These are phyloP conservation scores for Eucalyptus sideroxylon DNA, from an alignment of 345 rosid genomes.

Conservation along the genomic window DNA sequence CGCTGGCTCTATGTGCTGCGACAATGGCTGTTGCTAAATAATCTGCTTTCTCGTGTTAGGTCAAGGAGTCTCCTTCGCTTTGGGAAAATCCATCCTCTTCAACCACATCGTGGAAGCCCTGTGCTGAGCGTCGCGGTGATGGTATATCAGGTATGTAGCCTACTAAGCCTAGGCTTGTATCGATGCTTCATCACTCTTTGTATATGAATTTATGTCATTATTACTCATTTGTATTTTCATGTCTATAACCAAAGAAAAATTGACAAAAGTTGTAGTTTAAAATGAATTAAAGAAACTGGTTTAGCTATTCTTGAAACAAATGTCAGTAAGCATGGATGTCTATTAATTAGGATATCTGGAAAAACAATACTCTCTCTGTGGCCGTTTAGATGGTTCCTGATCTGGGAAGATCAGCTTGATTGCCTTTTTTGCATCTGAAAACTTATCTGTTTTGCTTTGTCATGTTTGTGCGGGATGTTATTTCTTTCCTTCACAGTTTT, in stretches of 20 bases:
- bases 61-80: conserved; percentile 85
- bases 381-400: neutral
- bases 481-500: neutral
- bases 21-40: neutral
- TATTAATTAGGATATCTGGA: neutral
- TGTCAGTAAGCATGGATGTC: neutral
- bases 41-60: conserved; percentile 21
- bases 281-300: neutral
- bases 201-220: neutral
- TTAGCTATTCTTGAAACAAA: neutral
- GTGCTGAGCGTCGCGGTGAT: conserved; percentile 82
- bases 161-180: neutral
- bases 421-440: neutral
- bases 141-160: conserved; percentile 56
- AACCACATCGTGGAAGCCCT: conserved; percentile 99
- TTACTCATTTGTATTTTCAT: neutral
- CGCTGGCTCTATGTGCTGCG: neutral
- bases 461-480: neutral
- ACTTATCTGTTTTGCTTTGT: neutral
- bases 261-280: neutral
- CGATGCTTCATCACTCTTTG: neutral
- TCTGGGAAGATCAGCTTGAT: neutral
- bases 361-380: neutral
- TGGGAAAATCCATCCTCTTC: conserved; percentile 97
- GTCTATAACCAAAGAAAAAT: neutral